Percentiles rank a stretch among this genome's conserved stretches.
phyloP scores from a whole-genome alignment of 495 filamentous ascomycete species.

The Trichoderma gamsii region DNA sequence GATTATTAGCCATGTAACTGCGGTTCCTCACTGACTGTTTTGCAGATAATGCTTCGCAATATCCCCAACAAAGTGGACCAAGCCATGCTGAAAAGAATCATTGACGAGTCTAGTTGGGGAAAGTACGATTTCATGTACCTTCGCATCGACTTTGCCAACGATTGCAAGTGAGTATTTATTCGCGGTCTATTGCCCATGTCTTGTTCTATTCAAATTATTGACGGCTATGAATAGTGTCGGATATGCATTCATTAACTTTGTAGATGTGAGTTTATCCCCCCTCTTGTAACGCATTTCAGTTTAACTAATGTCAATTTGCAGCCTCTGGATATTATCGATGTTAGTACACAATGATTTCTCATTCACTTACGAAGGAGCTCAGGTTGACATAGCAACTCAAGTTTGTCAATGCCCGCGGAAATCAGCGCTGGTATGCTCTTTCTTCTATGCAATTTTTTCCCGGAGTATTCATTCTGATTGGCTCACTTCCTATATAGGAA shows the following conservation, averaged over 20 bases:
- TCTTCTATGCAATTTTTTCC: background rate
- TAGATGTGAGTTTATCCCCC: conserved; percentile 51
- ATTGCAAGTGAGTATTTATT: conserved; percentile 67
- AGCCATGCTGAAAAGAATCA: conserved; percentile 68
- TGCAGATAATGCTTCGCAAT: conserved; percentile 89
- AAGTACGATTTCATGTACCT: conserved; percentile 94
- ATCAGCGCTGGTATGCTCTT: conserved; percentile 57
- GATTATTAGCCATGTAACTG: conserved; percentile 20
- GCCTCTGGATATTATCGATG: conserved; percentile 68
- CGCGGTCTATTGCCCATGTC: background rate
- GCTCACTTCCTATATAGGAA: conserved; percentile 45
- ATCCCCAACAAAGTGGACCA: conserved; percentile 88
- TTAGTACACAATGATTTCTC: conserved; percentile 31
- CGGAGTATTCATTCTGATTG: background rate
- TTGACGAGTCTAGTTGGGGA: conserved; percentile 71
- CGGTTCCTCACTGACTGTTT: conserved; percentile 18
- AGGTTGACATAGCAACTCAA: conserved; percentile 36
- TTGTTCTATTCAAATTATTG: background rate
- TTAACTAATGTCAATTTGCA: conserved; percentile 33
- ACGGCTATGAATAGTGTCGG: conserved; percentile 62
- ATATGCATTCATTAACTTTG: conserved; percentile 97
- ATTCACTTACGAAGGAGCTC: conserved; percentile 2
- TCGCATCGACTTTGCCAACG: conserved; percentile 84
- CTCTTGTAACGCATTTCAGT: background rate
- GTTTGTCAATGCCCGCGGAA: conserved; percentile 68